Evolutionary conservation across 352 stramenopile species (phyloP), one percentile per base, ranked within the genome.

Genomic region (Globisporangium heterothallicum): DNA sequence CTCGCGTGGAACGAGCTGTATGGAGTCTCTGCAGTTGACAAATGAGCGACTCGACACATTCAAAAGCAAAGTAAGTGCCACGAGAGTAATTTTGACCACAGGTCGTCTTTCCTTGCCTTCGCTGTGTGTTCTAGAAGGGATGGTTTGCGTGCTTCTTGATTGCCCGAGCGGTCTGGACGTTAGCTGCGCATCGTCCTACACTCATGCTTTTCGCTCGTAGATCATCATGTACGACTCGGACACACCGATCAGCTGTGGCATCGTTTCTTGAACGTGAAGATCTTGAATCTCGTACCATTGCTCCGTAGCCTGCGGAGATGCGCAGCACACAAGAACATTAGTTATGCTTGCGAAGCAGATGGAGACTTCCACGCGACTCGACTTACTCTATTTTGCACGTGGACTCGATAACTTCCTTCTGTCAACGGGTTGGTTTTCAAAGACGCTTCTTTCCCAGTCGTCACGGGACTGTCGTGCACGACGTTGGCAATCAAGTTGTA

Each of bases 281-380:
- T 99, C 96, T 61, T 99, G 94, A 38, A 99, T 97, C 59, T 99
- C 97, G 65, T 98, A 99, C 97, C 95, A 99, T 56, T 98, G 92
- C 42, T 97, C 88, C 4, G 86, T 96, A 22, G 84, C 92, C 74
- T 95, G 29, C n/a, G n/a, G n/a, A n/a, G n/a, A 12, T 30, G 8
- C 30, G 32, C 12, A 35, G 12, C 4, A 14, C 26, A 27, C 5
- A 16, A 6, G 42, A 19, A 42, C 19, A 27, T 2, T 6, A 13
- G 34, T 24, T 19, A 26, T 7, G 18, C 29, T 36, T 27, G 21
- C 18, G 27, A 19, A 26, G 12, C n/a, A 47, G 9, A 22, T 27
- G 5, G 12, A 6, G 19, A 7, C 25, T 22, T 29, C 18, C 3
- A 40, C 25, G 13, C 18, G n/a, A 30, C 25, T 16, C 4, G 6